A percentile compares a stretch with the other conserved stretches of the same genome.
These are phyloP conservation scores for Penicillium corylophilum DNA, from an alignment of 2,329 filamentous ascomycete species.

Conservation along the genomic window DNA sequence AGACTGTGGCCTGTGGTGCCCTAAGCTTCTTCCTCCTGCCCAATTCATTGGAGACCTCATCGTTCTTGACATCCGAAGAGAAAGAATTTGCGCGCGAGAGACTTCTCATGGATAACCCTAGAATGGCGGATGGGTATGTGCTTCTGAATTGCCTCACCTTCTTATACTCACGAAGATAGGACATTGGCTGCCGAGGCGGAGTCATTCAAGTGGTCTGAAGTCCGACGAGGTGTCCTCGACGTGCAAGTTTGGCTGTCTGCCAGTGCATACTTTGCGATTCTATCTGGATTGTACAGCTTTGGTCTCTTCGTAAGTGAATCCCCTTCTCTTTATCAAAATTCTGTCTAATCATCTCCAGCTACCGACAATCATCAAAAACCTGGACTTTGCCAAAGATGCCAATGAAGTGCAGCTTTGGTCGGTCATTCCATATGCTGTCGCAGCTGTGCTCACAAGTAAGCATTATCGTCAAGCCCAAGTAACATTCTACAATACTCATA, in stretches of 20 bases:
- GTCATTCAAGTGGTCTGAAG: constrained; percentile 61
- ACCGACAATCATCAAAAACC: constrained; percentile 63
- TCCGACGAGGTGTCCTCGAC: constrained; percentile 60
- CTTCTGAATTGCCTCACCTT: no score
- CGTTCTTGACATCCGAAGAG: constrained; percentile 56
- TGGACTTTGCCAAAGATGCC: constrained; percentile 54
- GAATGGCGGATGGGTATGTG: constrained; percentile 26
- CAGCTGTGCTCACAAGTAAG: constrained; percentile 55
- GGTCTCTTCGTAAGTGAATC: constrained; percentile 57
- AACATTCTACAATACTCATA: no score
- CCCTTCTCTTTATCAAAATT: background rate
- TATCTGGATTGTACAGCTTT: constrained; percentile 61
- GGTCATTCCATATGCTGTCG: constrained; percentile 64
- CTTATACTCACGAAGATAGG: constrained; percentile 15
- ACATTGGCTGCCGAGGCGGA: constrained; percentile 38
- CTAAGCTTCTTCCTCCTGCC: constrained; percentile 57
- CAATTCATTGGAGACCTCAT: constrained; percentile 54
- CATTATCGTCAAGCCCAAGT: background rate
- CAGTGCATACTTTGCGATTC: constrained; percentile 60
- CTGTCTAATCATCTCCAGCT: constrained; percentile 41
- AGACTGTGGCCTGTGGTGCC: constrained; percentile 57
- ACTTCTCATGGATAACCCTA: constrained; percentile 41
- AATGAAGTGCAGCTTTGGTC: constrained; percentile 63
- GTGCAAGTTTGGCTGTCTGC: constrained; percentile 64
- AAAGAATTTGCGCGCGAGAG: constrained; percentile 50